These are phyloP conservation scores for Sphaerulina vaccinii DNA, from an alignment of 2,329 filamentous ascomycete species.

Conservation along the genomic window DNA sequence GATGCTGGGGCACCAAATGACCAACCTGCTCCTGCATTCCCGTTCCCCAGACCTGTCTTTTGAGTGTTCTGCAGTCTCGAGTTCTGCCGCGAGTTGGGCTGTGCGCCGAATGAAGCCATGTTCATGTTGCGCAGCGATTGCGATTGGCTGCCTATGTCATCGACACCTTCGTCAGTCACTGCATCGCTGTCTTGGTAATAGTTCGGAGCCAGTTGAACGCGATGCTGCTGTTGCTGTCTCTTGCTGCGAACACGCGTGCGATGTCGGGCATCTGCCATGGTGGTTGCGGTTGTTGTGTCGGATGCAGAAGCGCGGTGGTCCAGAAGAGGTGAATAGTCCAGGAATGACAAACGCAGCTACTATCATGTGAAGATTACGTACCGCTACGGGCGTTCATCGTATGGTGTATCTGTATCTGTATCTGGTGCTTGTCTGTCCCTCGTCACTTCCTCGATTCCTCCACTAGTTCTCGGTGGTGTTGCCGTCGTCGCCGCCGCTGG, in stretches of 20 bases:
- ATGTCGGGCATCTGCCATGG: conserved; percentile 3
- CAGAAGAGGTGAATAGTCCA: background rate
- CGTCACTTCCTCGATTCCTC: background rate
- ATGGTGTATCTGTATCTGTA: background rate
- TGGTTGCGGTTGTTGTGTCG: background rate
- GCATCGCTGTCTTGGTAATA: conserved; percentile 1
- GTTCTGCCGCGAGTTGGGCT: conserved; percentile 29
- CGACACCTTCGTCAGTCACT: conserved; percentile 23
- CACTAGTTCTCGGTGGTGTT: no score
- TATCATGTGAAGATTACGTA: conserved; percentile 9
- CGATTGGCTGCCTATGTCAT: conserved; percentile 25
- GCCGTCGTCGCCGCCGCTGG: no score
- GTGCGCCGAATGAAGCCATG: conserved; percentile 50
- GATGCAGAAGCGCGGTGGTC: no score
- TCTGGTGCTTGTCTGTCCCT: background rate
- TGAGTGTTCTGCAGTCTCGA: conserved; percentile 35
- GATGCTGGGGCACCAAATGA: conserved; percentile 57
- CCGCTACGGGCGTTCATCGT: conserved; percentile 16
- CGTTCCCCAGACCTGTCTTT: conserved; percentile 46
- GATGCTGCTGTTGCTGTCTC: conserved; percentile 7
- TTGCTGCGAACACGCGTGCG: conserved; percentile 8
- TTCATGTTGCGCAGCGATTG: conserved; percentile 50
- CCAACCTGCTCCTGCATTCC: conserved; percentile 50
- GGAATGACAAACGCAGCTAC: background rate
- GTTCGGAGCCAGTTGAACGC: conserved; percentile 2